These are phyloP conservation scores for Hypoxylon sp. DNA, from an alignment of 2,329 filamentous ascomycete genomes.

Conservation along the genomic window DNA sequence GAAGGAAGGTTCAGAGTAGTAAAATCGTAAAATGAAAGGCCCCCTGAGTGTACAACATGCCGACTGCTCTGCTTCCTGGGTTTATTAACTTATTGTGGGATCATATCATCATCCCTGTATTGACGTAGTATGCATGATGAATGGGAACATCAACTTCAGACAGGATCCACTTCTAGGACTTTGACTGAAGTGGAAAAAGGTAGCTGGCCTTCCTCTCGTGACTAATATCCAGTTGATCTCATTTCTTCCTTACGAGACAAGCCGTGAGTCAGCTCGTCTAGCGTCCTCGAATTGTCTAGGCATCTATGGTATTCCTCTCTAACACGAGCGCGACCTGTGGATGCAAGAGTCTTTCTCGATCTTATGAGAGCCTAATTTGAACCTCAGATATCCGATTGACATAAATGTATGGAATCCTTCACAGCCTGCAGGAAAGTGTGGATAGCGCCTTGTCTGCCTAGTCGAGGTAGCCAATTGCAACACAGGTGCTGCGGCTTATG, in stretches of 20 bases:
- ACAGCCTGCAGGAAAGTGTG: conserved; percentile 30
- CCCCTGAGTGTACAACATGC: background rate
- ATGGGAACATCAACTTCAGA: conserved; percentile 4
- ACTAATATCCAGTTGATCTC: background rate
- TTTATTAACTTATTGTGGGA: no score
- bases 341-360: background rate
- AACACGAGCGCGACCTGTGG: background rate
- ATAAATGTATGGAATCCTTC: conserved; percentile 2
- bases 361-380: background rate
- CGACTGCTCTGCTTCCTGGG: no score
- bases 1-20: no score
- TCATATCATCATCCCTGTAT: conserved; percentile 1
- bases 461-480: conserved; percentile 21
- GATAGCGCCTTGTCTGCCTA: conserved; percentile 28
- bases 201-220: background rate
- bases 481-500: conserved; percentile 1
- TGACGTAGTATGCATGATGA: background rate
- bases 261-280: background rate
- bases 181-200: background rate
- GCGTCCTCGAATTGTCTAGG: background rate
- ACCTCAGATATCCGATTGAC: background rate
- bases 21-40: background rate
- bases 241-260: background rate
- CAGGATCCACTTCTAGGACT: conserved; percentile 1
- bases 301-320: background rate